These are phyloP conservation scores for sunflower (Helianthus annuus) DNA, from an alignment of 129 eudicot genomes.

Conservation along the genomic window DNA sequence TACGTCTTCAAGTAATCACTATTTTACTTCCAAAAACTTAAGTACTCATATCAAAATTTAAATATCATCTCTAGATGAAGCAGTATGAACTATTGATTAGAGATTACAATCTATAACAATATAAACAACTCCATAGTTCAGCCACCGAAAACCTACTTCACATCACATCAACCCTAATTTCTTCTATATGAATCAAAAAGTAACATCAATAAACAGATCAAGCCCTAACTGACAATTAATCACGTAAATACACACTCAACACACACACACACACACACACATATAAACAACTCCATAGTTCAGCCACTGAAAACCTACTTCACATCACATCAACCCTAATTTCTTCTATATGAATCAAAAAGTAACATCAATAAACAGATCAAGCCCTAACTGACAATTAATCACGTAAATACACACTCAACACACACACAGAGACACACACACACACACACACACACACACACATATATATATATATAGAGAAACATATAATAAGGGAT, in stretches of 20 bases:
- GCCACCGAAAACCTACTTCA: background rate
- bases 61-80: background rate
- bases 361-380: background rate
- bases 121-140: slow-evolving; percentile 5
- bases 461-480: background rate
- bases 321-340: slow-evolving; percentile 2
- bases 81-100: background rate
- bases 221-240: slow-evolving; percentile 3
- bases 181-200: background rate
- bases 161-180: slow-evolving; percentile 5
- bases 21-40: background rate
- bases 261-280: background rate
- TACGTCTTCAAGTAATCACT: background rate
- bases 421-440: background rate
- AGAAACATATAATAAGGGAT: background rate
- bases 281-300: background rate
- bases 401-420: background rate
- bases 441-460: background rate
- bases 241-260: background rate
- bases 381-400: background rate
- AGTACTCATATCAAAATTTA: background rate
- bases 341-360: background rate
- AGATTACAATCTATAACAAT: background rate
- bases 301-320: background rate
- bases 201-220: slow-evolving; percentile 18